phyloP scores from a whole-genome alignment of 306 rosid species.

The Leucaena leucocephala region DNA sequence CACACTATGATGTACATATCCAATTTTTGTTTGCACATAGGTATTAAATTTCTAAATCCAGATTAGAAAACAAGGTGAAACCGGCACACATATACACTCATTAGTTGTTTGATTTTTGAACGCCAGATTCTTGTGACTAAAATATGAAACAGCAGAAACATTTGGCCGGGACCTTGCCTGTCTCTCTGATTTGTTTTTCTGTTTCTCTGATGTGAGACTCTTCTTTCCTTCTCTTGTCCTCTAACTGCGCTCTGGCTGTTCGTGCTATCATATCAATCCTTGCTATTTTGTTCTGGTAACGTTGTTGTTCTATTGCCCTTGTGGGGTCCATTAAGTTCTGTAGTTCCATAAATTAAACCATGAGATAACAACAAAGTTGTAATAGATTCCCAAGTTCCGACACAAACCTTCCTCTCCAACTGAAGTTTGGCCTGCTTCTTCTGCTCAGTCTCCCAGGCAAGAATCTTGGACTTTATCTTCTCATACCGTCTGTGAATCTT shows the following conservation, averaged over 20 bases:
- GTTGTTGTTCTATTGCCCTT: conserved; percentile 45
- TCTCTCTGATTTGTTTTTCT: conserved; percentile 53
- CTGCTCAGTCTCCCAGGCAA: conserved; percentile 71
- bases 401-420: conserved; percentile 65
- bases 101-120: neutral
- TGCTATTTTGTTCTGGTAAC: conserved; percentile 56
- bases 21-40: neutral
- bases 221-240: conserved; percentile 63
- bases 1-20: neutral
- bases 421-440: conserved; percentile 59
- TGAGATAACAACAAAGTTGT: neutral
- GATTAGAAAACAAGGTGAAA: neutral
- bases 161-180: conserved; percentile 52
- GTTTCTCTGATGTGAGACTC: conserved; percentile 52
- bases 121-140: conserved; percentile 28
- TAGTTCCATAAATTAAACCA: conserved; percentile 13
- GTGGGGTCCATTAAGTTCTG: conserved; percentile 57
- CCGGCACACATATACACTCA: neutral
- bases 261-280: conserved; percentile 58
- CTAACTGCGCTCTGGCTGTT: conserved; percentile 61
- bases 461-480: conserved; percentile 52
- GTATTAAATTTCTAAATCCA: neutral
- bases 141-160: conserved; percentile 62
- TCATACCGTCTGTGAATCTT: conserved; percentile 44
- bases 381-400: neutral